Base-by-base conservation (phyloP, 2,329 filamentous ascomycete genomes). In the Claviceps humidiphila region DNA sequence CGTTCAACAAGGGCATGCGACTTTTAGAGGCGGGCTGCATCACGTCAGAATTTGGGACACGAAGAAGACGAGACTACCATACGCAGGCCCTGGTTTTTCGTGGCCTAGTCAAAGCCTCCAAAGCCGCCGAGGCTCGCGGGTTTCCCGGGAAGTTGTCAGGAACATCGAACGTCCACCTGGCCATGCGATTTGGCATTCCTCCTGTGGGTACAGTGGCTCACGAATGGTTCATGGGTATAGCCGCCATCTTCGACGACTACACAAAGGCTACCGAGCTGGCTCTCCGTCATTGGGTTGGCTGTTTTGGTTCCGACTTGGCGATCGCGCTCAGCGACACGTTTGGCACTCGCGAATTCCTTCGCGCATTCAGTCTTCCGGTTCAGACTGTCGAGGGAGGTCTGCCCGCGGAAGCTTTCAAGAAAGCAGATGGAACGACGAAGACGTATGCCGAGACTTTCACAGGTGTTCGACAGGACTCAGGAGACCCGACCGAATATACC, bases 171-270 rank as follows among this genome's bases (percentile, higher is more conserved):
- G 93, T 98, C 4, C 91, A 97, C 66, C 81, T 98, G 58, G 93
- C 93, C 11, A 95, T 95, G 89, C 85, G 89, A 61, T 91, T 95
- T 68, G 82, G 81, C 45, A 81, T 96, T 46, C 72, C 81, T 3
- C 89, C 93, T 0, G 80, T 97, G 13, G 93, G 93, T 5, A 98
- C 93, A 0, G 78, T 82, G 2, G 93, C 93, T 0, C 93, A 98
- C 64, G 93, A 98, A 70, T 98, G 93, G 93, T 97, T 96, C 73
- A 98, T 98, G 93, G 90, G 89, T 43, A 91, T 95, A 56, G 93
- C 93, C 1, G 90, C 93, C 41, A 89, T 96, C 59, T 87, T 85
- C 4, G 78, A 88, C 56, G 80, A 96, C 68, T 98, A 98, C 64
- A 78, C 81, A 59, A 75, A 78, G 56, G 90, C 93, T 3, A 95